These are phyloP conservation scores for Aureobasidium sp. DNA, from an alignment of 2,329 filamentous ascomycete genomes.

Conservation along the genomic window DNA sequence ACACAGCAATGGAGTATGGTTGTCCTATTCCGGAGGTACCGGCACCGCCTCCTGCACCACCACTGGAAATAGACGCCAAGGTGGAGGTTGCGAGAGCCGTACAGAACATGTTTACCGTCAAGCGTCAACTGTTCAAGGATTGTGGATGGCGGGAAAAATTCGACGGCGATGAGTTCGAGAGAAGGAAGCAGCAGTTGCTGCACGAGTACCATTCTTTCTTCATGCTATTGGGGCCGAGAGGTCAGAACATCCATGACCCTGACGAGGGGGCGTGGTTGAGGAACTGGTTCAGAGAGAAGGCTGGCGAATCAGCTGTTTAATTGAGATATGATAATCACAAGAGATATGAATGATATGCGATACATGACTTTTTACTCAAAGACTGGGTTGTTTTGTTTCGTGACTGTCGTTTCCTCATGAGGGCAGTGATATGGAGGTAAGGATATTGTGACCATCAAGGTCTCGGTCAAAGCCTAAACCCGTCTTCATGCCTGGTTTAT, in stretches of 20 bases:
- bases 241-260: slow-evolving; percentile 1
- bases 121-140: slow-evolving; percentile 1
- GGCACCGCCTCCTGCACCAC: neutral
- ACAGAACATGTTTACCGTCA: slow-evolving; percentile 1
- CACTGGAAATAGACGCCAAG: neutral
- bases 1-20: slow-evolving; percentile 2
- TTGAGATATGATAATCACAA: neutral
- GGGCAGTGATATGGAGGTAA: neutral
- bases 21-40: neutral
- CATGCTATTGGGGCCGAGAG: neutral
- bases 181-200: neutral
- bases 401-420: slow-evolving; percentile 1
- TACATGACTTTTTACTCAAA: neutral
- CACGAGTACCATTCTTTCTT: neutral
- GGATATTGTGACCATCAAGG: neutral
- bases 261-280: slow-evolving; percentile 5
- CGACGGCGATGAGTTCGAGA: slow-evolving; percentile 7
- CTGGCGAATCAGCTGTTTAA: slow-evolving; percentile 8
- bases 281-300: slow-evolving; percentile 10
- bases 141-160: slow-evolving; percentile 6
- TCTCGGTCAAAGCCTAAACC: neutral
- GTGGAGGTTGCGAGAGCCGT: slow-evolving; percentile 7
- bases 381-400: neutral
- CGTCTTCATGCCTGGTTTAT: neutral
- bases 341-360: neutral